Evolutionary conservation across 1,284 basidiomycete species (phyloP).

Genomic region (Xanthoconium separans): DNA sequence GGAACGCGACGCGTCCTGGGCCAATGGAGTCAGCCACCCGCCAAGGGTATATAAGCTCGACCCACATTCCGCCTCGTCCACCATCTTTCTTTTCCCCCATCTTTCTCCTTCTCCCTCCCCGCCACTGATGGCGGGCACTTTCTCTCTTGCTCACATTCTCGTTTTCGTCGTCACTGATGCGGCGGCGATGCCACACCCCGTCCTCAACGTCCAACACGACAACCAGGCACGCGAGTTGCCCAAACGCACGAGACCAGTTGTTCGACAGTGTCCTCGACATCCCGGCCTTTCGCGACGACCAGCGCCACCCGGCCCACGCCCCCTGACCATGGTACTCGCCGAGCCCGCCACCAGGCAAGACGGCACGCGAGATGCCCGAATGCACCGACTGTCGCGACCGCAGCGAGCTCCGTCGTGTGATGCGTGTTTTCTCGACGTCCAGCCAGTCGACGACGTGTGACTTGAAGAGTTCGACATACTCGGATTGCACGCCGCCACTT

Average conservation of each 20-base stretch:
- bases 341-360: neutral
- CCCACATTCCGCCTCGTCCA: neutral
- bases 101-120: neutral
- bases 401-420: no score
- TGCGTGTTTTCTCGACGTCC: no score
- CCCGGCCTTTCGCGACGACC: neutral
- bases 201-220: neutral
- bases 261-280: neutral
- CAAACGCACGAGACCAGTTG: neutral
- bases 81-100: neutral
- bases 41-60: slow-evolving; percentile 16
- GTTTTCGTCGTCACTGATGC: neutral
- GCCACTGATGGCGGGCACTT: neutral
- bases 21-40: neutral
- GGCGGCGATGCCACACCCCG: slow-evolving; percentile 1
- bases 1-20: no score
- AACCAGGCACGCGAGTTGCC: slow-evolving; percentile 10
- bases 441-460: no score
- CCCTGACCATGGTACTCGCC: neutral
- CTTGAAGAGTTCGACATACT: no score
- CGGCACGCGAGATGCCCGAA: slow-evolving; percentile 10
- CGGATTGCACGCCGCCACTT: no score
- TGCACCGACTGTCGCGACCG: neutral
- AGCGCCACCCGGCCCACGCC: no score
- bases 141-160: neutral